Evolutionary conservation across 768 basidiomycete species (phyloP).

Genomic region (Leccinellum rugosiceps): DNA sequence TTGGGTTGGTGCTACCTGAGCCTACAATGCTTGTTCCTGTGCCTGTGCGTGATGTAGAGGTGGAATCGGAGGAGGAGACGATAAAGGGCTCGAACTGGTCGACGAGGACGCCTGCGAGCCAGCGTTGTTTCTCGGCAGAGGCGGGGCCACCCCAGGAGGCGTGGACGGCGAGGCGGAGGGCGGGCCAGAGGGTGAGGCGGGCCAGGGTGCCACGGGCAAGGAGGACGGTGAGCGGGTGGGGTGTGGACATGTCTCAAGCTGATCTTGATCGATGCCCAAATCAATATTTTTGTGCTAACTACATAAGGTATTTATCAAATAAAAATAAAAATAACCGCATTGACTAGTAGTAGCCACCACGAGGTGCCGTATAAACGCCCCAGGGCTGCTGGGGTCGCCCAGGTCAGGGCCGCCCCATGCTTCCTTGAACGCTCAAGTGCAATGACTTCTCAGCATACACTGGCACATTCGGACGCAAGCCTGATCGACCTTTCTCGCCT

Average conservation of each 20-base stretch:
- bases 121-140: conserved; percentile 69
- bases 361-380: no score
- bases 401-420: conserved; percentile 18
- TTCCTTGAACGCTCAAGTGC: neutral
- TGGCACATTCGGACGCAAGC: neutral
- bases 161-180: conserved; percentile 80
- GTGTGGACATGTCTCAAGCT: conserved; percentile 27
- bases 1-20: neutral
- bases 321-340: no score
- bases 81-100: conserved; percentile 68
- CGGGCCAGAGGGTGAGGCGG: conserved; percentile 80
- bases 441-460: conserved; percentile 8
- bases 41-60: neutral
- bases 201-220: conserved; percentile 88
- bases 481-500: conserved; percentile 14
- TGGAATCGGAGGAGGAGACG: conserved; percentile 12
- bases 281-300: no score
- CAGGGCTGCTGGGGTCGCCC: no score
- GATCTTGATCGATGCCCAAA: no score
- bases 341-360: no score
- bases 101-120: conserved; percentile 79
- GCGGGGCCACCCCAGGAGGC: conserved; percentile 85
- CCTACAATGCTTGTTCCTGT: neutral
- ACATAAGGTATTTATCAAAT: no score
- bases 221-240: conserved; percentile 52